Base-by-base conservation (phyloP, 75 land plant genomes). In the Picea glauca region DNA sequence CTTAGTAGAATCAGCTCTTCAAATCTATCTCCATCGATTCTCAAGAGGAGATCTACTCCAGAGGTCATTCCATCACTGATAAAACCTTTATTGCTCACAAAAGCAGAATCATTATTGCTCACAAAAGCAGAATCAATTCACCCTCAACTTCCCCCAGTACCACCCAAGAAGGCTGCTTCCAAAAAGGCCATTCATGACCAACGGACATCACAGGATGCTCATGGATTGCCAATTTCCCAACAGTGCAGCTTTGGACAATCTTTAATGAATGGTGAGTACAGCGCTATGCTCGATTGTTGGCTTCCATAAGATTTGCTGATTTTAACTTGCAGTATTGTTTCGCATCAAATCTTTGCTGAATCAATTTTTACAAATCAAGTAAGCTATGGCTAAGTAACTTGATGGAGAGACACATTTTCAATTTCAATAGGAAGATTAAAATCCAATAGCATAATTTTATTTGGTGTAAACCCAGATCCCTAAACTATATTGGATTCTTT, bases 1-100 rank as follows among this genome's bases (percentile, higher is more conserved):
- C 31, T 94, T 56, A 59, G 79, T 64, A 80, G 84, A 73, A 38
- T 87, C 6, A 66, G 91, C 65, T 80, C 85, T 77, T 92, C 97
- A 0, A 90, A 84, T 81, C 58, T 94, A 14, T 83, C 92, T 32
- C 83, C 86, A 9, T 82, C 94, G 0, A 72, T 89, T 35, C 43
- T 63, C 62, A 83, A 43, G 38, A 80, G 90, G 60, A 82, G 86
- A 64, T 81, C 82, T 62, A 88, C 93, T 0, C 87, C 91, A 12
- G 91, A 91, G 32, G 67, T 86, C 58, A 50, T 89, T 15, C n/a
- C 79, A 50, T 75, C 83, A 12, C 58, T 85, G 58, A 62, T 75
- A 35, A 81, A 87, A 38, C 87, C 92, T 32, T 18, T 90, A 15
- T 59, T 91, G 54, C 83, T 86, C 18, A 60, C 87, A 13, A 65